Conservation (phyloP, 2,329 filamentous ascomycete genomes). For the Grosmannia huntii region DNA sequence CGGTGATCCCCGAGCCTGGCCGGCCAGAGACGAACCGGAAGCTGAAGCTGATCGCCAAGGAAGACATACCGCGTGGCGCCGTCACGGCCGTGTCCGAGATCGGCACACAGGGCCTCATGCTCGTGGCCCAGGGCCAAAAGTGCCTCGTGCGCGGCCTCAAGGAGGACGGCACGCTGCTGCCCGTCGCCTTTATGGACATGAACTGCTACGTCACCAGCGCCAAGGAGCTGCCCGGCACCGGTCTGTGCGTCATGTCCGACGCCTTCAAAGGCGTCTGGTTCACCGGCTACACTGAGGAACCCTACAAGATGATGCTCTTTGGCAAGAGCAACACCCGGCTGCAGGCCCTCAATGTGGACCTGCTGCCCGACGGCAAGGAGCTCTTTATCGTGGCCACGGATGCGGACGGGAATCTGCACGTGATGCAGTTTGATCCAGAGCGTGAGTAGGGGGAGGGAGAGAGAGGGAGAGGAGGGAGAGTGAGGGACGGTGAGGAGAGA, state of each 20-base stretch:
- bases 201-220: slow-evolving; percentile 83
- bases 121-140: slow-evolving; percentile 89
- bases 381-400: slow-evolving; percentile 76
- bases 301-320: slow-evolving; percentile 88
- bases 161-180: slow-evolving; percentile 83
- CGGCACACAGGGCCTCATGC: slow-evolving; percentile 76
- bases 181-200: slow-evolving; percentile 96
- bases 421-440: slow-evolving; percentile 90
- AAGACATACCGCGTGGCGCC: slow-evolving; percentile 82
- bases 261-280: slow-evolving; percentile 93
- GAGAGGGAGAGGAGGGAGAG: no score
- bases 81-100: slow-evolving; percentile 79
- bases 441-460: slow-evolving; percentile 40
- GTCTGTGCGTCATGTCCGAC: slow-evolving; percentile 78
- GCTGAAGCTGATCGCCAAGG: slow-evolving; percentile 74
- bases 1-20: slow-evolving; percentile 80
- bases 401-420: slow-evolving; percentile 72
- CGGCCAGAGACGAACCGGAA: slow-evolving; percentile 74
- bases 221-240: slow-evolving; percentile 71
- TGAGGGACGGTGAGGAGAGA: no score
- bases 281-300: slow-evolving; percentile 89
- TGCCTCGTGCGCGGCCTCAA: slow-evolving; percentile 94
- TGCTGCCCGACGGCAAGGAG: slow-evolving; percentile 73
- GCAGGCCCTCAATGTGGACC: slow-evolving; percentile 71
- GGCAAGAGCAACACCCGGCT: slow-evolving; percentile 72